These are phyloP conservation scores for Pelargonium myrrhifolium DNA, from an alignment of 441 rosid species.

Conservation along the genomic window DNA sequence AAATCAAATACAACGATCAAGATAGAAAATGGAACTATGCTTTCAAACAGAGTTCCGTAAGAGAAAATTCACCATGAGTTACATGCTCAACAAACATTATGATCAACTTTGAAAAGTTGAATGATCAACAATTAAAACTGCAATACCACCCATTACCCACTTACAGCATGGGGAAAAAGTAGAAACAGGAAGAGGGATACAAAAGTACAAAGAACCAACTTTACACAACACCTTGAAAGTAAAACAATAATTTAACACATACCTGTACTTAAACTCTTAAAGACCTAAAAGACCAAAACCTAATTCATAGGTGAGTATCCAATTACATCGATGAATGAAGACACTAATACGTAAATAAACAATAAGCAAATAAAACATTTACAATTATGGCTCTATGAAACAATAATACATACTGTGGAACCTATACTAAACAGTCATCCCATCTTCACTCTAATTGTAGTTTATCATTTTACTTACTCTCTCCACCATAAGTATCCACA, in stretches of 20 bases:
- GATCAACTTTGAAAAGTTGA: no score
- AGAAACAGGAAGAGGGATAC: not conserved
- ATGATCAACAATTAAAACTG: not conserved
- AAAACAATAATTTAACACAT: not conserved
- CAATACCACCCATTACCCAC: not conserved
- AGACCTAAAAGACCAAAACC: not conserved
- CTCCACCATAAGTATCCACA: no score
- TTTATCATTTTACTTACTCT: no score
- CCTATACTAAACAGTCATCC: not conserved
- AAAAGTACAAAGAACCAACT: not conserved
- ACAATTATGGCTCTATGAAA: not conserved
- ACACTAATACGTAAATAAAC: not conserved
- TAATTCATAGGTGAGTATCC: not conserved
- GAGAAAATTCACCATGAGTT: no score
- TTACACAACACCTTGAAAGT: not conserved
- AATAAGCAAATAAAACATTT: not conserved
- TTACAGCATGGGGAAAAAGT: not conserved
- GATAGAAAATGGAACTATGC: no score
- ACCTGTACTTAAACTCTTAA: not conserved
- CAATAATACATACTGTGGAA: not conserved
- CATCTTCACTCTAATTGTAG: not conserved
- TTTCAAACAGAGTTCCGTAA: no score
- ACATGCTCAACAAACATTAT: no score
- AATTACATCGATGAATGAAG: not conserved
- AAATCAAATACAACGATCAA: no score